Evolutionary conservation across 2,329 filamentous ascomycete genomes (phyloP), one percentile per base, ranked within the genome.

Genomic region (Xylariales sp.): DNA sequence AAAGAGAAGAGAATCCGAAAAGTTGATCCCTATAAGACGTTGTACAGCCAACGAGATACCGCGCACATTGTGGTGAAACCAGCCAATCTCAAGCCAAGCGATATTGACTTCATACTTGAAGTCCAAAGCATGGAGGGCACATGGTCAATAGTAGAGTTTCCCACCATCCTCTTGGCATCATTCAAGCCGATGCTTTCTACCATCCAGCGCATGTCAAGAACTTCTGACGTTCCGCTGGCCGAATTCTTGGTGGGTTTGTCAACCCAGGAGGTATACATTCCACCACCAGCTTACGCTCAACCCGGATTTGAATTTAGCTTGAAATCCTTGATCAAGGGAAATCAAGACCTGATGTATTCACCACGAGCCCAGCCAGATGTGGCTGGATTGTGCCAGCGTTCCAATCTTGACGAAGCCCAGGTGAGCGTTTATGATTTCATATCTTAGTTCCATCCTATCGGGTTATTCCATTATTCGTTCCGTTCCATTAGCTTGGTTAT

Each of bases 131-230:
- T 8, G 4, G n/a, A 14, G 25, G 15, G 10, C 9, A 8, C 15
- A 8, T 16, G 24, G 14, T 46, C 51, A 25, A 56, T 84, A 1
- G 65, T 84, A 1, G 80, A 84, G 47, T 83, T 84, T 42, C 80
- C 79, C 0, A 74, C 73, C 0, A 61, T 84, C 3, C 56, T 84
- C 2, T 60, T 82, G 3, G 69, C 73, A 0, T 69, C 79, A 0
- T 84, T 84, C 48, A 59, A 69, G 20, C 73, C 75, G 18, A 80
- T 73, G 0, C 62, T 84, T 0, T 57, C 65, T 31, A 73, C 73
- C 0, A 60, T 85, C 3, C 76, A 84, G 51, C 53, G 58, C 1
- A 76, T 82, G 63, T 67, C 65, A 9, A 49, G 49, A 9, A 60
- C 46, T 14, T 56, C 58, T 1, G 52, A 67, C 21, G 46, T 80